A percentile compares a stretch with the other conserved stretches of the same genome.
Evolutionary conservation across 805 yeast species (phyloP).

Genomic region (Starmerella bombicola): DNA sequence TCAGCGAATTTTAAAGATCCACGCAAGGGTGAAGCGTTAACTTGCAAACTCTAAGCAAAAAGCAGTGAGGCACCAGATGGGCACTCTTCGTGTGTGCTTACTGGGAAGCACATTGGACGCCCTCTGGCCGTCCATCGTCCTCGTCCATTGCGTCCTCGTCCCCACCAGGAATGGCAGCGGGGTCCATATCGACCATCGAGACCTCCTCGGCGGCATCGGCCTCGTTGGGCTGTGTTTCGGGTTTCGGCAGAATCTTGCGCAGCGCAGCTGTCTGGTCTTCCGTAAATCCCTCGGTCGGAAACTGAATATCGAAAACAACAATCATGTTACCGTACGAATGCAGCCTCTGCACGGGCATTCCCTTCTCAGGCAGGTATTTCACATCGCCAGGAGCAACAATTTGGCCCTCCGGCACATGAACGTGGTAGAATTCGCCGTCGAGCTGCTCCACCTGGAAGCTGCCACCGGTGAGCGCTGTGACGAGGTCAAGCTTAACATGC

Average conservation of each 20-base stretch:
- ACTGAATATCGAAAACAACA: slow-evolving; percentile 73
- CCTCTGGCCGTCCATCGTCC: slow-evolving; percentile 46
- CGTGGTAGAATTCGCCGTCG: slow-evolving; percentile 81
- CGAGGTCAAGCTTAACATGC: slow-evolving; percentile 76
- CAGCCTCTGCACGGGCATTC: slow-evolving; percentile 90
- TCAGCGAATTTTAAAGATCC: too few relatives aligned
- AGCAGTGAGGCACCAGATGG: too few relatives aligned
- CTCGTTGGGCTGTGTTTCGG: slow-evolving; percentile 37
- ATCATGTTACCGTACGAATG: slow-evolving; percentile 84
- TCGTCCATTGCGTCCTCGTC: slow-evolving; percentile 33
- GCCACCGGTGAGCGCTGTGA: slow-evolving; percentile 96
- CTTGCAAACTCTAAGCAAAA: too few relatives aligned
- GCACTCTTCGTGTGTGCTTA: too few relatives aligned
- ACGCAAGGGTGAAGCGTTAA: too few relatives aligned
- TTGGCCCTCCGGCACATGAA: slow-evolving; percentile 79
- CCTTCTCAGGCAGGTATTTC: slow-evolving; percentile 80
- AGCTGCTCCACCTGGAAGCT: slow-evolving; percentile 76
- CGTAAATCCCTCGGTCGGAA: slow-evolving; percentile 63
- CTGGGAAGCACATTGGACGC: slow-evolving; percentile 93
- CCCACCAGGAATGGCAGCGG: slow-evolving; percentile 39
- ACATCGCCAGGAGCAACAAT: slow-evolving; percentile 72
- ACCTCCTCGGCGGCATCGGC: slow-evolving; percentile 43
- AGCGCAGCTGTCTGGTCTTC: slow-evolving; percentile 57
- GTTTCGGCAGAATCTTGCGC: slow-evolving; percentile 68
- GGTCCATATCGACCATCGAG: slow-evolving; percentile 61